Percentiles rank a stretch among this genome's conserved stretches.
Evolutionary conservation across 2,329 filamentous ascomycete species (phyloP).

Genomic region (Fusarium decemcellulare): DNA sequence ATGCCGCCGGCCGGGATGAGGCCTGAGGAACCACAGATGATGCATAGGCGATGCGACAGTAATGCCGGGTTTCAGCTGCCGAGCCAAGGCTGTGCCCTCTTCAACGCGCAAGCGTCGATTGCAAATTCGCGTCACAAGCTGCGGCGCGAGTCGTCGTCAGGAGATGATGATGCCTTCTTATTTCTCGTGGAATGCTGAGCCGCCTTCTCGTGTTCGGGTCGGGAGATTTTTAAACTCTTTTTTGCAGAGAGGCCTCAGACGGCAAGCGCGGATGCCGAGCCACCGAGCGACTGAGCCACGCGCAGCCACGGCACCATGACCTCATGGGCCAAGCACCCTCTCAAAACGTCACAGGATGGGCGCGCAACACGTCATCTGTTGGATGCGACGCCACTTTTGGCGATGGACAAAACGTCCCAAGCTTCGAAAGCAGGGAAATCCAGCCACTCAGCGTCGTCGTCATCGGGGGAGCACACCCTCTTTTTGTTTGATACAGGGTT

Average conservation of each 20-base stretch:
- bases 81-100: conserved; percentile 40
- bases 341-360: conserved; percentile 30
- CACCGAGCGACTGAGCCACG: conserved; percentile 15
- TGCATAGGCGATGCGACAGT: background rate
- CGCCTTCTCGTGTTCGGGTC: conserved; percentile 6
- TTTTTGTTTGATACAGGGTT: background rate
- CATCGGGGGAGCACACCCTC: conserved; percentile 29
- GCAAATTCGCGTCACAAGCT: conserved; percentile 17
- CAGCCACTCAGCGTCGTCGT: conserved; percentile 40
- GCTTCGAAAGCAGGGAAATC: conserved; percentile 24
- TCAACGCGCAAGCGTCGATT: conserved; percentile 5
- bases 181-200: background rate
- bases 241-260: no score
- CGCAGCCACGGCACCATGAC: conserved; percentile 33
- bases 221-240: conserved; percentile 2
- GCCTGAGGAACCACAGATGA: background rate
- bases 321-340: conserved; percentile 19
- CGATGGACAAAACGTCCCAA: conserved; percentile 2
- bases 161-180: conserved; percentile 30
- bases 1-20: background rate
- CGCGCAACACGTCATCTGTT: conserved; percentile 36
- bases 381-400: conserved; percentile 13
- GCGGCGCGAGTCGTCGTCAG: conserved; percentile 31
- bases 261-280: background rate
- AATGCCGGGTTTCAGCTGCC: conserved; percentile 36